Conservation (phyloP, 371 early-diverging fungal species). For the Rhizopus arrhizus region DNA sequence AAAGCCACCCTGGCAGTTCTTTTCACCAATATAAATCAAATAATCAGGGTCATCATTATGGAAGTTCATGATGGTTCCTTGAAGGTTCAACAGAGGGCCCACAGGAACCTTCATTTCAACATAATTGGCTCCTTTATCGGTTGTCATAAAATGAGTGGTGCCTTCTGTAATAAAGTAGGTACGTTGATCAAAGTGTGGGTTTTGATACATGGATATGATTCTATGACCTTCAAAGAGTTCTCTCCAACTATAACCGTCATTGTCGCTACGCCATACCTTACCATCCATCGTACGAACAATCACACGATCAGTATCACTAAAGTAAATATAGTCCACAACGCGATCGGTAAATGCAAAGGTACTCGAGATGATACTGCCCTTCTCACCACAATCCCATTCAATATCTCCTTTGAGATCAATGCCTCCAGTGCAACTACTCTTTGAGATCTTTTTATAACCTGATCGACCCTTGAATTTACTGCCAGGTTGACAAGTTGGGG, state of each 20-base stretch:
- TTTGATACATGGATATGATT: conserved; percentile 62
- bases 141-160: conserved; percentile 62
- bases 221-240: conserved; percentile 38
- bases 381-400: conserved; percentile 49
- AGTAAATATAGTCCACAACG: conserved; percentile 67
- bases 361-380: conserved; percentile 31
- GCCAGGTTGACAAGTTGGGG: conserved; percentile 58
- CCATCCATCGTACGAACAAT: conserved; percentile 60
- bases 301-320: conserved; percentile 60
- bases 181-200: conserved; percentile 69
- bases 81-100: conserved; percentile 50
- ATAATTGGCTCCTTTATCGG: conserved; percentile 71
- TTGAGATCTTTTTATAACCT: conserved; percentile 68
- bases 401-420: conserved; percentile 55
- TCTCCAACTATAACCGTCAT: conserved; percentile 81
- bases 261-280: conserved; percentile 63
- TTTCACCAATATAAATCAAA: conserved; percentile 77
- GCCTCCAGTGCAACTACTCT: conserved; percentile 70
- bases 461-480: conserved; percentile 64
- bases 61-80: conserved; percentile 71
- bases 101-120: conserved; percentile 59
- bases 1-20: conserved; percentile 48
- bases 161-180: conserved; percentile 77
- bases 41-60: conserved; percentile 78
- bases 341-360: conserved; percentile 48